Conservation (phyloP, 148 eudicot species). For the Diospyros lotus region DNA sequence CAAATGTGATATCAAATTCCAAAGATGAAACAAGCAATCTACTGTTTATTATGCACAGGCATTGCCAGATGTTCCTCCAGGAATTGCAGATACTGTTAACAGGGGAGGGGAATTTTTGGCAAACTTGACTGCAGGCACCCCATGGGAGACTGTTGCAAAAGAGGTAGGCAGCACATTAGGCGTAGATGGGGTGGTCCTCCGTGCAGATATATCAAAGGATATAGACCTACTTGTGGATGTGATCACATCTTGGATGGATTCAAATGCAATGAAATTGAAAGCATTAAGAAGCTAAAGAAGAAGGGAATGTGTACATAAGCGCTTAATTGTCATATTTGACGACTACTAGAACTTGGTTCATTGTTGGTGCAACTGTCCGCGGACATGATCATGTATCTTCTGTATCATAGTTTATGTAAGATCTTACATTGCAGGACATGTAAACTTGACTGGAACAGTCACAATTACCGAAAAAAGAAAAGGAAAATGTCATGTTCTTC, state of each 20-base stretch:
- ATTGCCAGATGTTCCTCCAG: slow-evolving; percentile 92
- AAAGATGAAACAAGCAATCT: not conserved
- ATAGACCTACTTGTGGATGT: slow-evolving; percentile 71
- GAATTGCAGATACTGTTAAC: slow-evolving; percentile 89
- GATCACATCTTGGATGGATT: slow-evolving; percentile 64
- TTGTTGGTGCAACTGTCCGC: too few species aligned
- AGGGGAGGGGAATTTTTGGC: slow-evolving; percentile 80
- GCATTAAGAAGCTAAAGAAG: not conserved
- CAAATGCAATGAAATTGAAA: slow-evolving; percentile 19
- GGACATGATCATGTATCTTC: not conserved
- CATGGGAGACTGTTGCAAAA: slow-evolving; percentile 82
- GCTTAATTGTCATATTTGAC: not conserved
- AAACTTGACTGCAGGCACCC: slow-evolving; percentile 75
- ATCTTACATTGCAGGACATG: too few species aligned
- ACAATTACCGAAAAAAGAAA: too few species aligned
- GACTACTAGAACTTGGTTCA: too few species aligned
- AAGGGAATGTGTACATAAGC: not conserved
- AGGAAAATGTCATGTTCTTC: too few species aligned
- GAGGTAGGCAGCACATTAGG: slow-evolving; percentile 69
- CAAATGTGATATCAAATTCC: not conserved
- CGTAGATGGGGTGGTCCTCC: slow-evolving; percentile 53
- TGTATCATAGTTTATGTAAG: not conserved
- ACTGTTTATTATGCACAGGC: slow-evolving; percentile 51
- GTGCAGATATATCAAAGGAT: slow-evolving; percentile 60
- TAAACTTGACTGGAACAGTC: too few species aligned